Base-by-base conservation (phyloP, 139 green algal genomes). In the Micractinium conductrix region DNA sequence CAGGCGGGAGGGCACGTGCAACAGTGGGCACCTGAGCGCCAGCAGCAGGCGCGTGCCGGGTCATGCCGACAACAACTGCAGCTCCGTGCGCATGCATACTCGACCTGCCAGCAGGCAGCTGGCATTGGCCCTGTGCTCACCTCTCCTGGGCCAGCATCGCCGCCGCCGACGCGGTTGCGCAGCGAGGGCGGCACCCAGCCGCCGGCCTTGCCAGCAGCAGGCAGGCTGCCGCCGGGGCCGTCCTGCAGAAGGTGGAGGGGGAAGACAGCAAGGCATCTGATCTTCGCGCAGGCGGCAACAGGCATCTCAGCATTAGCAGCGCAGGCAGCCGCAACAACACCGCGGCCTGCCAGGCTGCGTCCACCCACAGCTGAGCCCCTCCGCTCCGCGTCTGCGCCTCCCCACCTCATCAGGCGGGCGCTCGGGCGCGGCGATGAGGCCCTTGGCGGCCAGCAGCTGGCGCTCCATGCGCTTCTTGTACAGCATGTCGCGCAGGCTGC, bases 381-480 rank as follows among this genome's bases (percentile, higher is more conserved):
- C 53, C 53, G n/a, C n/a, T n/a, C n/a, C n/a, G 30, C 37, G 8
- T 6, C 55, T 16, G n/a, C 38, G 1, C 4, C 5, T 10, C 22
- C 76, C 22, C 58, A 80, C 86, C 50, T 94, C 94, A 67, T 99
- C 96, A 30, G 94, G 94, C 10, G 96, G 92, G 87, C 92, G 93
- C 88, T 98, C 95, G 28, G 94, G 90, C 22, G 89, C 93, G 21
- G 85, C 89, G 16, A 95, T 86, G 37, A 96, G 87, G 22, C 95
- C 95, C 81, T 96, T 93, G 24, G 94, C 95, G 45, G 92, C 91
- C 78, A 95, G 86, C 81, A 98, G 91, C 89, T 99, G 96, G 35
- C 97, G 86, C 91, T 98, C 94, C 94, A 97, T 97, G 74, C 93
- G 91, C 87, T 91, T 93, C 90, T 95, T 94, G 88, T 97, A 95